A percentile compares a stretch with the other conserved stretches of the same genome.
phyloP scores from a whole-genome alignment of 75 land plant genomes.

The Picea sitchensis region DNA sequence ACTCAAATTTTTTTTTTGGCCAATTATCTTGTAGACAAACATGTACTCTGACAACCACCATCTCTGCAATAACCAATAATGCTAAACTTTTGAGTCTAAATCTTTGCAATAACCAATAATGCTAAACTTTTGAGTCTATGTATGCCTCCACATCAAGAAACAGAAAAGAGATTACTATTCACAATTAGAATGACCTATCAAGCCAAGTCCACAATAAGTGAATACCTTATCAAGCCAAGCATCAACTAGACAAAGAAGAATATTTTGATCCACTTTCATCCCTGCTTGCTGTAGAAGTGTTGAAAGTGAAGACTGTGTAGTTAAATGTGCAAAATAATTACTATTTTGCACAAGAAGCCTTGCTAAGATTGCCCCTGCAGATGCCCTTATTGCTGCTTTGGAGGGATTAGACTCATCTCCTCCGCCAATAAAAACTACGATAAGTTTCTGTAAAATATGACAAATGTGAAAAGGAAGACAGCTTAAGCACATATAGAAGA shows the following conservation, averaged over 20 bases:
- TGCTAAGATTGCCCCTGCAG: constrained; percentile 90
- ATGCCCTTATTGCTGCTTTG: constrained; percentile 67
- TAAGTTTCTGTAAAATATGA: constrained; percentile 58
- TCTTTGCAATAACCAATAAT: not conserved
- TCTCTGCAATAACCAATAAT: not conserved
- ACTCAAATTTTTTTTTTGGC: too few species aligned
- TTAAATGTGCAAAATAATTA: constrained; percentile 80
- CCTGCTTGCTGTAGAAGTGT: constrained; percentile 61
- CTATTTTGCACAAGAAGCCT: constrained; percentile 90
- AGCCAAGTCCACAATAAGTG: not conserved
- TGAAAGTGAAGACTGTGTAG: constrained; percentile 65
- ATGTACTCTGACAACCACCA: not conserved
- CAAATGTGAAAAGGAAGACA: not conserved
- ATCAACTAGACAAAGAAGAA: constrained; percentile 81
- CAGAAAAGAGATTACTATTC: not conserved
- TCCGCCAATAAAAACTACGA: constrained; percentile 67
- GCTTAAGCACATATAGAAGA: not conserved
- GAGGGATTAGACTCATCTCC: constrained; percentile 79
- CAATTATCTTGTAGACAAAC: too few species aligned
- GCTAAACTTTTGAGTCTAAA: not conserved
- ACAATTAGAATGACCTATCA: too few species aligned
- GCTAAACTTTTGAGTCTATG: not conserved
- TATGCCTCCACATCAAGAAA: not conserved
- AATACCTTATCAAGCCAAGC: constrained; percentile 98
- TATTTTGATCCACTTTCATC: constrained; percentile 45